These are phyloP conservation scores for Phaeosphaeriaceae sp. DNA, from an alignment of 2,329 filamentous ascomycete species.

Conservation along the genomic window DNA sequence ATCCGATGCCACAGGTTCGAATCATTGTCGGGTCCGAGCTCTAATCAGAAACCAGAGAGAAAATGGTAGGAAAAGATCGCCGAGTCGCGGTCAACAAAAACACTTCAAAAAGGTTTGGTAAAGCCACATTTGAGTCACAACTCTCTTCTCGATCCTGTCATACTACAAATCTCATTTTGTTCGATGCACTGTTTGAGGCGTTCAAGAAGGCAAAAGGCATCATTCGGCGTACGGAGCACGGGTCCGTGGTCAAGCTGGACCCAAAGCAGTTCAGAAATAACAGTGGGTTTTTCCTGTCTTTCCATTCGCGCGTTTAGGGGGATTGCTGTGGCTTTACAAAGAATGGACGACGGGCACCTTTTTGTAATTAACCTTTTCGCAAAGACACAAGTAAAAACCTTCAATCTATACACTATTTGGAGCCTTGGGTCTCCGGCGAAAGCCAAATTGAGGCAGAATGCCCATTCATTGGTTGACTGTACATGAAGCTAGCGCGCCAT, in stretches of 20 bases:
- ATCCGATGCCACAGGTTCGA: constrained; percentile 18
- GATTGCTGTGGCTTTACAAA: constrained; percentile 2
- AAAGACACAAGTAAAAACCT: constrained; percentile 17
- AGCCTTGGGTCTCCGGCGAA: constrained; percentile 22
- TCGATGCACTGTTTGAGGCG: constrained; percentile 12
- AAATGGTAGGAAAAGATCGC: constrained; percentile 33
- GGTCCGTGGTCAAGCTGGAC: not conserved
- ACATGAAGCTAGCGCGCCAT: not conserved
- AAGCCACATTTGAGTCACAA: constrained; percentile 1
- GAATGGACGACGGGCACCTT: not conserved
- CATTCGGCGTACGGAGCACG: constrained; percentile 8
- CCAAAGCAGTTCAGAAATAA: not conserved
- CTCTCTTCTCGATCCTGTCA: constrained; percentile 3
- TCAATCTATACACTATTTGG: constrained; percentile 30
- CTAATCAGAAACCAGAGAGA: constrained; percentile 34
- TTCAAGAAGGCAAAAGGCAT: constrained; percentile 14
- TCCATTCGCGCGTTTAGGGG: not conserved
- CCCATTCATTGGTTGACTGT: not conserved
- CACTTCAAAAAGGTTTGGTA: constrained; percentile 15
- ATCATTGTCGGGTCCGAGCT: constrained; percentile 16
- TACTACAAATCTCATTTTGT: constrained; percentile 2
- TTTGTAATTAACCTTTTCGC: constrained; percentile 25
- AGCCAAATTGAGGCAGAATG: not conserved
- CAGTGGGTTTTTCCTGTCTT: not conserved
- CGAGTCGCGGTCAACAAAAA: constrained; percentile 8